Evolutionary conservation across 345 rosid species (phyloP), one percentile per base, ranked within the genome.

Genomic region (Moricandia arvensis): DNA sequence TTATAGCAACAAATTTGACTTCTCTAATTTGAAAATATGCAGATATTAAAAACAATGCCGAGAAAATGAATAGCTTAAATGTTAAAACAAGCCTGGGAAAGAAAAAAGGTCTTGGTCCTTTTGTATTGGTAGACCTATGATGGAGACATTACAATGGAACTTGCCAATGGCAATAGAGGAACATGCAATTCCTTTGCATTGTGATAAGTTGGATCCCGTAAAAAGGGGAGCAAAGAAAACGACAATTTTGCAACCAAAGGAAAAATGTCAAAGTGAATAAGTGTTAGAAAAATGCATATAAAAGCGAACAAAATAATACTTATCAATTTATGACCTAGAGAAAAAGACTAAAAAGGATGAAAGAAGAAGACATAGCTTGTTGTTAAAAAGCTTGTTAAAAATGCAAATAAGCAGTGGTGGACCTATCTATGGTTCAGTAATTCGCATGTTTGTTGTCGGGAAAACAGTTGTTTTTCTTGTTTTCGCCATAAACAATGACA

Each of bases 121-220:
- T 58, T 64, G 38, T 37, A 59, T 71, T 17, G 51, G 33, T 77
- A 63, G 75, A 38, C 75, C 17, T 77, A 64, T 8, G 72, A 77
- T 65, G 17, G 66, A 43, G 80, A 77, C 80, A 16, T 43, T 58
- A 58, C 76, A 47, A 71, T 57, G 43, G 66, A 57, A 21, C 18
- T 77, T 77, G 72, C 80, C 68, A 77, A 77, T 71, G 68, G 72
- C 41, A 29, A 34, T n/a, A 71, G 76, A 71, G 76, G 54, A 77
- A 77, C 80, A 77, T 77, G 80, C 80, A 63, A 76, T 54, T 70
- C 51, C 71, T 43, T 55, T 37, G 43, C 66, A 55, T 7, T 65
- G 66, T 76, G 80, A 71, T 65, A 77, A 37, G 76, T 71, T 30
- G 59, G 47, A 70, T 65, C 68, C 68, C 76, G 71, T 16, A 33